These are phyloP conservation scores for Melanogaster broomeanus DNA, from an alignment of 768 basidiomycete genomes.

Conservation along the genomic window DNA sequence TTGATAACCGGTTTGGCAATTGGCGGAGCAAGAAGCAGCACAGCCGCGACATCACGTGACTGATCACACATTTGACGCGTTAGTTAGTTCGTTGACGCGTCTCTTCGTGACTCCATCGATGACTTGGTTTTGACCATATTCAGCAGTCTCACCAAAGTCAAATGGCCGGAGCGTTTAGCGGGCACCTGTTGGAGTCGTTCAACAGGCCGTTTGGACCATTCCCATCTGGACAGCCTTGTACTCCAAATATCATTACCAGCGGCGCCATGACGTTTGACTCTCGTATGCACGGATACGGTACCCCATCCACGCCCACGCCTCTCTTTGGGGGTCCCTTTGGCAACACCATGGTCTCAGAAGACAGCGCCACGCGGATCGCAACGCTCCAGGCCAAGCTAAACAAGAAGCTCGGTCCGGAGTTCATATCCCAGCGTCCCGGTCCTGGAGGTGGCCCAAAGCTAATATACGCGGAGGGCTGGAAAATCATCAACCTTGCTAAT, in stretches of 20 bases:
- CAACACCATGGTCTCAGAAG: slow-evolving; percentile 56
- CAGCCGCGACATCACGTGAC: background rate
- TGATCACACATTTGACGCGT: background rate
- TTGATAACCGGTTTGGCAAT: too few relatives aligned
- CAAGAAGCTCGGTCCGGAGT: slow-evolving; percentile 93
- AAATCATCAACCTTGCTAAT: slow-evolving; percentile 95
- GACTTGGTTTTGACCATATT: slow-evolving; percentile 12
- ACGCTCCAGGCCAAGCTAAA: slow-evolving; percentile 78
- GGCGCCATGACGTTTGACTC: slow-evolving; percentile 66
- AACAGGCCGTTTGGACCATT: too few relatives aligned
- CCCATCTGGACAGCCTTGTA: slow-evolving; percentile 17
- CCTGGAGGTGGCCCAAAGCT: slow-evolving; percentile 86
- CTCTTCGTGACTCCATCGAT: background rate
- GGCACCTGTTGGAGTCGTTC: slow-evolving; percentile 55
- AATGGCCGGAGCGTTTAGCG: slow-evolving; percentile 64
- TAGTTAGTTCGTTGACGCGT: background rate
- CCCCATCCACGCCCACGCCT: slow-evolving; percentile 23
- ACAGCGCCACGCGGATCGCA: slow-evolving; percentile 66
- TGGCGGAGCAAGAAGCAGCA: too few relatives aligned
- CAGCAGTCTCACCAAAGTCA: background rate
- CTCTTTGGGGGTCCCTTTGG: slow-evolving; percentile 6
- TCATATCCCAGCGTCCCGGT: slow-evolving; percentile 84
- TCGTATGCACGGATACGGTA: slow-evolving; percentile 54
- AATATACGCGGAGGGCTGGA: slow-evolving; percentile 97
- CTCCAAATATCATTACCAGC: slow-evolving; percentile 41